phyloP scores from a whole-genome alignment of 2,329 filamentous ascomycete genomes.

The Xylaria sp. region DNA sequence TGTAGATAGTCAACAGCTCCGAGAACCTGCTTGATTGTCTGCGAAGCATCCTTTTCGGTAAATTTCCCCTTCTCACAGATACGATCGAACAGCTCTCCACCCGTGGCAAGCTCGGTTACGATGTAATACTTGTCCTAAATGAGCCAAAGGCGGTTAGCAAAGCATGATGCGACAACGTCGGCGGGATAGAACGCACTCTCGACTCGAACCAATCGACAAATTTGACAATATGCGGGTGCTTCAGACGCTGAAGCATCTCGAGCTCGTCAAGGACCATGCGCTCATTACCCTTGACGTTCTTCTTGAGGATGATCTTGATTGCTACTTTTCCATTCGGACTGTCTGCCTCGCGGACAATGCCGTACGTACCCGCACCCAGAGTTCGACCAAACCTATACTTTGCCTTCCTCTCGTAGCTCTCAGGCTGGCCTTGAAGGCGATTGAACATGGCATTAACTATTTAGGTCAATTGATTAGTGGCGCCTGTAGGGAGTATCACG shows the following conservation, averaged over 20 bases:
- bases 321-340: slow-evolving; percentile 86
- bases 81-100: slow-evolving; percentile 95
- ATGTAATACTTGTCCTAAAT: slow-evolving; percentile 98
- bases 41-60: slow-evolving; percentile 96
- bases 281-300: slow-evolving; percentile 98
- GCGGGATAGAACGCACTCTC: slow-evolving; percentile 71
- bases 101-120: slow-evolving; percentile 93
- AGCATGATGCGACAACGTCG: background rate
- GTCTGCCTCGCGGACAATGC: slow-evolving; percentile 95
- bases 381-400: slow-evolving; percentile 94
- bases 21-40: slow-evolving; percentile 94
- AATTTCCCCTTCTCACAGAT: slow-evolving; percentile 99
- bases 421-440: slow-evolving; percentile 94
- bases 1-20: slow-evolving; percentile 95
- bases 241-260: slow-evolving; percentile 87
- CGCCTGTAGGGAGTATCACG: slow-evolving; percentile 24
- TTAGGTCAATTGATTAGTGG: slow-evolving; percentile 20
- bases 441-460: slow-evolving; percentile 90
- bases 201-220: slow-evolving; percentile 99
- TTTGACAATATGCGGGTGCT: slow-evolving; percentile 94
- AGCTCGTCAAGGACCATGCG: slow-evolving; percentile 99
- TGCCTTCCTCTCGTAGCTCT: slow-evolving; percentile 98
- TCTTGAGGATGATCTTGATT: slow-evolving; percentile 99
- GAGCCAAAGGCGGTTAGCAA: slow-evolving; percentile 29
- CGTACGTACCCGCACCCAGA: slow-evolving; percentile 96